These are phyloP conservation scores for Solanum medicagineum DNA, from an alignment of 257 asterid genomes.

Conservation along the genomic window DNA sequence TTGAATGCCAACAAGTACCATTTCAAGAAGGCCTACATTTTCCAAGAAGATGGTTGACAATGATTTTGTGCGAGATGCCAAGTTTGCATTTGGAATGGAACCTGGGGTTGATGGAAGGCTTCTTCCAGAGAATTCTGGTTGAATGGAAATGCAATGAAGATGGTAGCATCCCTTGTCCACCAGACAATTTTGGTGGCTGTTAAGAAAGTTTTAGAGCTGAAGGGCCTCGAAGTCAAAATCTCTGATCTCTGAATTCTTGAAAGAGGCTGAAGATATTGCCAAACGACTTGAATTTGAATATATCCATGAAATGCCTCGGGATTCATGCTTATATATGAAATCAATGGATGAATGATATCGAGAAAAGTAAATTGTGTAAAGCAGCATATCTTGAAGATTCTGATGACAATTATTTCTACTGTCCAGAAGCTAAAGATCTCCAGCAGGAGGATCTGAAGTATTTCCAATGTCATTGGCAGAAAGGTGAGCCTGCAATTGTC, in stretches of 20 bases:
- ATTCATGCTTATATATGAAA: too few relatives aligned
- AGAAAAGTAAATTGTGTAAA: too few relatives aligned
- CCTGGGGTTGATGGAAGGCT: neutral
- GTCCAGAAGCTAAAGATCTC: too few relatives aligned
- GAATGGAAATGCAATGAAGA: constrained; percentile 24
- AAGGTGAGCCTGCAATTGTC: too few relatives aligned
- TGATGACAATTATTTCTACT: too few relatives aligned
- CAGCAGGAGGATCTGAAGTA: too few relatives aligned
- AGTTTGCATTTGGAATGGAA: neutral
- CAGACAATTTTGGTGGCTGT: constrained; percentile 29
- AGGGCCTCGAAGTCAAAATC: constrained; percentile 6
- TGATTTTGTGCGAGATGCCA: neutral
- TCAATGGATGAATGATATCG: too few relatives aligned
- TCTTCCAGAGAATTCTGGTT: neutral
- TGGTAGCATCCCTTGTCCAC: constrained; percentile 40
- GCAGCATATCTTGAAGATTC: too few relatives aligned
- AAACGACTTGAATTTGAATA: too few relatives aligned
- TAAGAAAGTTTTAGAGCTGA: constrained; percentile 20
- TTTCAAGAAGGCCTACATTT: neutral
- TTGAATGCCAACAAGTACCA: neutral
- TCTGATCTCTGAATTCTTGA: neutral
- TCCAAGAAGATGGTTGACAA: neutral
- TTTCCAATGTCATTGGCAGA: too few relatives aligned
- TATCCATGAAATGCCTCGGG: too few relatives aligned
- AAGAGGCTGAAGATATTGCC: too few relatives aligned